Evolutionary conservation across 306 rosid species (phyloP), one percentile per base, ranked within the genome.

Genomic region (Cicer cuneatum): DNA sequence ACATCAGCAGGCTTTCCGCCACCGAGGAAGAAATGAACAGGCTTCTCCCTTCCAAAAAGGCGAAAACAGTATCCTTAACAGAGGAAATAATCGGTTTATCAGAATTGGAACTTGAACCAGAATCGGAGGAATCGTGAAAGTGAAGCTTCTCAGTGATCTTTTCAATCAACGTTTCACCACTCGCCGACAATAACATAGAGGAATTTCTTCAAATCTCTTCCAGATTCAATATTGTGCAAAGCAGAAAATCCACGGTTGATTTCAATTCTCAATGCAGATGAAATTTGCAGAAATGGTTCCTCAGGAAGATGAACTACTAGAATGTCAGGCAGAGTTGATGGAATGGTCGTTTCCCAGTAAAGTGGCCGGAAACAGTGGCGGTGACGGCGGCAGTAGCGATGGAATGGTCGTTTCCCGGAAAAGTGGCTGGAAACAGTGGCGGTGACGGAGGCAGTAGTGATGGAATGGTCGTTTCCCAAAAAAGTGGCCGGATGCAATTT

Each of bases 1-100:
- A 94, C 85, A 45, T 94, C 95, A 59, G 99, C 96, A 82, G 96
- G 78, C 78, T 90, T 92, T 83, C 98, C 99, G 3, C 97, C 99
- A 58, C 97, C 96, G 19, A 94, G 71, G 64, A 92, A 86, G 38
- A 86, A 80, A 71, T 92, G 96, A 38, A 90, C 89, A 0, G 97
- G 96, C 51, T 24, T 86, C 77, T 92, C 96, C 58, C 96, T 73
- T 4, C 97, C 97, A 56, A 94, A 91, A 35, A 94, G 84, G 18
- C 97, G 89, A 46, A 90, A 16, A 88, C 75, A 80, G 90, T 86
- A 14, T 82, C 71, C 89, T 88, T 86, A 5, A 71, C 39, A 0
- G 90, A 42, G 0, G 84, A 79, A 5, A 85, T 14, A 0, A 56
- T 81, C 7, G 84, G 77, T 66, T 85, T 86, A 56, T 76, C 90